These are phyloP conservation scores for Xylariaceae sp. DNA, from an alignment of 2,329 filamentous ascomycete species.

Conservation along the genomic window DNA sequence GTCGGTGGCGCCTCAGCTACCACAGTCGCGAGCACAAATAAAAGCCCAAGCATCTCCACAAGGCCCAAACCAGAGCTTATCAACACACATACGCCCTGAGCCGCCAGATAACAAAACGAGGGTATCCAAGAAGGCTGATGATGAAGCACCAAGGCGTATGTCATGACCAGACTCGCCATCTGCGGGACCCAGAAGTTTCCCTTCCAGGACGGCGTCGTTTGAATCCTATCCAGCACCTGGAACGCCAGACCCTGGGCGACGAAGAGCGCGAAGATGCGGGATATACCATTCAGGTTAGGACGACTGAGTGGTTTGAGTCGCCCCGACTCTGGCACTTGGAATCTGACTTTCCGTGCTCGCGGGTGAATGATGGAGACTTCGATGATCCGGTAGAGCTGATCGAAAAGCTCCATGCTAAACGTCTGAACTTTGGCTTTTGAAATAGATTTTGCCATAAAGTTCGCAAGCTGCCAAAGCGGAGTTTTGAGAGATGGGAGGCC, in stretches of 20 bases:
- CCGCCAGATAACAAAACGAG: not conserved
- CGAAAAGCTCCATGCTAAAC: not conserved
- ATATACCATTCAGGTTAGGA: not conserved
- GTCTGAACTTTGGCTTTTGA: not conserved
- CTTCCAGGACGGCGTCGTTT: not conserved
- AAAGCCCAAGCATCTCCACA: not conserved
- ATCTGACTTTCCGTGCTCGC: not conserved
- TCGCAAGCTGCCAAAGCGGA: not conserved
- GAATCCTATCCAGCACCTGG: not conserved
- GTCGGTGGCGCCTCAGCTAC: not conserved
- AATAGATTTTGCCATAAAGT: not conserved
- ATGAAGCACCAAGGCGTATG: slow-evolving; percentile 1
- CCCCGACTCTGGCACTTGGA: not conserved
- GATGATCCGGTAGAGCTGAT: slow-evolving; percentile 3
- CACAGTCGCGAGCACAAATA: not conserved
- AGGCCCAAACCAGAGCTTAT: not conserved
- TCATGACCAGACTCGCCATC: not conserved
- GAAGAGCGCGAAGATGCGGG: not conserved
- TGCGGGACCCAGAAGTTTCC: not conserved
- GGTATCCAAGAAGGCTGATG: not conserved
- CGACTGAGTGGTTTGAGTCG: not conserved
- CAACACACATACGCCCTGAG: slow-evolving; percentile 1
- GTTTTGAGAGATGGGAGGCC: not conserved
- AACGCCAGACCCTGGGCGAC: not conserved
- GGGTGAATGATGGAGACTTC: slow-evolving; percentile 4